These are phyloP conservation scores for Yamadazyma triangularis DNA, from an alignment of 1,139 yeast genomes.

Conservation along the genomic window DNA sequence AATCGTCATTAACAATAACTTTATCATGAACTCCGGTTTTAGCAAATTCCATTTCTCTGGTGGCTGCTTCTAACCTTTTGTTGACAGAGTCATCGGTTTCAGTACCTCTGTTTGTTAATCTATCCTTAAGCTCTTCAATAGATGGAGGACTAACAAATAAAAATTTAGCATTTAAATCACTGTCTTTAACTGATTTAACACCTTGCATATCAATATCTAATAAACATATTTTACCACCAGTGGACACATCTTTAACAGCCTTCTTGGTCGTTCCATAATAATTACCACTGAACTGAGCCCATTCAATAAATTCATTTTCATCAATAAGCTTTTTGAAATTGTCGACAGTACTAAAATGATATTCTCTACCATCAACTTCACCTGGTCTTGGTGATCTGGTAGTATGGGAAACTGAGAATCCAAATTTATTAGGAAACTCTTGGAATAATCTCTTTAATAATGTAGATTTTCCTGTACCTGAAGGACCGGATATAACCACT, in stretches of 20 bases:
- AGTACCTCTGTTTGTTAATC: slow-evolving; percentile 89
- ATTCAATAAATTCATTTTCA: slow-evolving; percentile 78
- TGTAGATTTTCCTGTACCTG: slow-evolving; percentile 96
- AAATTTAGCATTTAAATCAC: slow-evolving; percentile 78
- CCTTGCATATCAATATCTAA: slow-evolving; percentile 99
- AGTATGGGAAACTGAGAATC: slow-evolving; percentile 92
- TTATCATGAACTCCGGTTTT: slow-evolving; percentile 89
- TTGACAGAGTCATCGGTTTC: slow-evolving; percentile 81
- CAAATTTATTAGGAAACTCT: slow-evolving; percentile 85
- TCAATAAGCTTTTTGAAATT: slow-evolving; percentile 73
- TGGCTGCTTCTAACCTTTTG: slow-evolving; percentile 82
- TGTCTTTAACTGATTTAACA: slow-evolving; percentile 81
- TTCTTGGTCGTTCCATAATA: slow-evolving; percentile 91
- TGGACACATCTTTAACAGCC: slow-evolving; percentile 74
- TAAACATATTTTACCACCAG: slow-evolving; percentile 68
- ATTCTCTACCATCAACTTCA: slow-evolving; percentile 84
- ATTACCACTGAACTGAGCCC: slow-evolving; percentile 98
- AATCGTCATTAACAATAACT: slow-evolving; percentile 84
- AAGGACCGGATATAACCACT: slow-evolving; percentile 93
- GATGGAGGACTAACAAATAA: slow-evolving; percentile 93
- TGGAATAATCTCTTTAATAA: slow-evolving; percentile 82
- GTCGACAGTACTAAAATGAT: slow-evolving; percentile 78
- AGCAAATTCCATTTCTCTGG: slow-evolving; percentile 83
- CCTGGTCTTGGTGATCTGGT: slow-evolving; percentile 92
- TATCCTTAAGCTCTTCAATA: slow-evolving; percentile 62